Conservation (phyloP, 108 stramenopile genomes). For the Discostella stelligeroides region DNA sequence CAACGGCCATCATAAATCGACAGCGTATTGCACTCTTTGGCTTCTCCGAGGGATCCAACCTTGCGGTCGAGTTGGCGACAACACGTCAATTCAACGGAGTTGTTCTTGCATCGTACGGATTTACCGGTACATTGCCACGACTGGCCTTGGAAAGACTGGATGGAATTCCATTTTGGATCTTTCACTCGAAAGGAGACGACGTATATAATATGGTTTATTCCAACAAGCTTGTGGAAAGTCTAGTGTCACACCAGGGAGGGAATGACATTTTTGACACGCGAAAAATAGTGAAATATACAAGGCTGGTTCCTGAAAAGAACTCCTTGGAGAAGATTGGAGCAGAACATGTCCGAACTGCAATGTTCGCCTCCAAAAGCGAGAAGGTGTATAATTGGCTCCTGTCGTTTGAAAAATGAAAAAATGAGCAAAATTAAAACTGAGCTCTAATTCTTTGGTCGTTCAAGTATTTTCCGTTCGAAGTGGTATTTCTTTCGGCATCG, state of each 20-base stretch:
- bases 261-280: constrained; percentile 36
- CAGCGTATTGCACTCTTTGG: constrained; percentile 70
- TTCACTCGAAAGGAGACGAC: constrained; percentile 80
- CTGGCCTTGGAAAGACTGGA: constrained; percentile 63
- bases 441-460: neutral
- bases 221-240: constrained; percentile 39
- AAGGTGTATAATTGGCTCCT: constrained; percentile 45
- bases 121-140: constrained; percentile 64
- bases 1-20: constrained; percentile 46
- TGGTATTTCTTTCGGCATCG: no score
- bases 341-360: constrained; percentile 46
- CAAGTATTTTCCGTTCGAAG: no score
- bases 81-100: constrained; percentile 65
- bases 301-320: constrained; percentile 29
- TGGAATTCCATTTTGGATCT: constrained; percentile 73
- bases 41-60: constrained; percentile 84
- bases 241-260: constrained; percentile 27
- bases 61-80: constrained; percentile 77
- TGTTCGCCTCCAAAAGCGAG: constrained; percentile 31
- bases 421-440: neutral
- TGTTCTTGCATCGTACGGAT: constrained; percentile 75
- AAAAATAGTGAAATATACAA: constrained; percentile 42
- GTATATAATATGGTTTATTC: constrained; percentile 45
- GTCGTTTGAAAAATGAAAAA: neutral
- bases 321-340: constrained; percentile 21